These are phyloP conservation scores for Ceriops zippeliana DNA, from an alignment of 345 rosid species.

Conservation along the genomic window DNA sequence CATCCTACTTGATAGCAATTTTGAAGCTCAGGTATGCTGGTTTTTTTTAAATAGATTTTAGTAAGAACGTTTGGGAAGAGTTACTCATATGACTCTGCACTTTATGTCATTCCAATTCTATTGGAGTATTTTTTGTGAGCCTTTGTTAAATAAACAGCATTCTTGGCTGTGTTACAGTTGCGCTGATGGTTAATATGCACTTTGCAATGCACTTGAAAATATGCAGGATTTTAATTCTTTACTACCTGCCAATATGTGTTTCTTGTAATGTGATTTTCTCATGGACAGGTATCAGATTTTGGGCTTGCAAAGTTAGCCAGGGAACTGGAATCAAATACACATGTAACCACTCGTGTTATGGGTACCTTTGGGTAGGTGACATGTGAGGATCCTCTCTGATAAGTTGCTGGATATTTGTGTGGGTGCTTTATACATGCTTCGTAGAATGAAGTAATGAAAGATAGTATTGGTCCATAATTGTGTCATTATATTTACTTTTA, in stretches of 20 bases:
- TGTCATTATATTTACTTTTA: too few species aligned
- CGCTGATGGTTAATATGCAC: neutral
- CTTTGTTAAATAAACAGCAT: neutral
- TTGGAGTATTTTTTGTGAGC: neutral
- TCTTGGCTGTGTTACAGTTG: neutral
- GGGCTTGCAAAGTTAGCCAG: conserved; percentile 88
- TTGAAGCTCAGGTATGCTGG: conserved; percentile 76
- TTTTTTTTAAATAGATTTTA: conserved; percentile 8
- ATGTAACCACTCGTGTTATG: conserved; percentile 92
- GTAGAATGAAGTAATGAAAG: neutral
- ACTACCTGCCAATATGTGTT: conserved; percentile 1
- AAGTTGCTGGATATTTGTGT: neutral
- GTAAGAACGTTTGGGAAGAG: neutral
- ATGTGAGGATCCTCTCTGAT: conserved; percentile 1
- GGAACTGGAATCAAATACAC: conserved; percentile 76
- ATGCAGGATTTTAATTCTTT: neutral
- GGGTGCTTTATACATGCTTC: neutral
- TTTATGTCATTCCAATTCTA: conserved; percentile 5
- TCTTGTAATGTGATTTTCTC: conserved; percentile 3
- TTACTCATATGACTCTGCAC: neutral
- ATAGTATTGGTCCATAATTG: neutral
- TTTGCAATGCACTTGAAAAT: conserved; percentile 5
- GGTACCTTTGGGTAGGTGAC: conserved; percentile 90
- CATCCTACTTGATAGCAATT: conserved; percentile 80
- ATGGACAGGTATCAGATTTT: conserved; percentile 79